Evolutionary conservation across 495 filamentous ascomycete species (phyloP).

Genomic region (Terfezia claveryi): DNA sequence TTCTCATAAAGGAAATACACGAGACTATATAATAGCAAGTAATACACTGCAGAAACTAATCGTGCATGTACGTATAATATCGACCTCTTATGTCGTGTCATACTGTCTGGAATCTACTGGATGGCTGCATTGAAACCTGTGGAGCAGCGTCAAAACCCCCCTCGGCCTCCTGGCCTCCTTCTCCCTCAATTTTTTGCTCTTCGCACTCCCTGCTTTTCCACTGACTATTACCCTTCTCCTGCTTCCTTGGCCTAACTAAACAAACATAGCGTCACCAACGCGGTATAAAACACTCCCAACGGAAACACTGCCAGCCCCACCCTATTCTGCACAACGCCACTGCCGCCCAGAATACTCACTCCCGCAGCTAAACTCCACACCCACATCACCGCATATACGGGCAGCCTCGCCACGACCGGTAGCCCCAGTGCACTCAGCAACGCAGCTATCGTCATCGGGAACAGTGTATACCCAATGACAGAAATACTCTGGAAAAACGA

Average conservation of each 20-base stretch:
- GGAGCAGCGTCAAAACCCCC: no score
- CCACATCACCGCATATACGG: conserved; percentile 69
- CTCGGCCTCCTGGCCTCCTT: neutral
- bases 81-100: no score
- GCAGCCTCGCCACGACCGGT: conserved; percentile 56
- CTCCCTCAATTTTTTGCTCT: neutral
- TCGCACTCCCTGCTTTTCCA: neutral
- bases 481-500: conserved; percentile 95
- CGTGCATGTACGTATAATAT: no score
- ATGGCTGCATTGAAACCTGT: no score
- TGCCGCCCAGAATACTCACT: conserved; percentile 85
- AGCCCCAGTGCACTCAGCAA: conserved; percentile 65
- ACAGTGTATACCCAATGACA: conserved; percentile 96
- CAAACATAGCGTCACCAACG: conserved; percentile 83
- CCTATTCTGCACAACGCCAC: conserved; percentile 80
- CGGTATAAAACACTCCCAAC: conserved; percentile 86
- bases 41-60: no score
- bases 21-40: no score
- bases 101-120: no score
- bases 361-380: conserved; percentile 87
- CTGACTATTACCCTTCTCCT: neutral
- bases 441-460: conserved; percentile 88
- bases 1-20: no score
- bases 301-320: conserved; percentile 92
- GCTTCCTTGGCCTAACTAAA: conserved; percentile 38